Conservation (phyloP, 139 green algal genomes). For the Chara braunii region DNA sequence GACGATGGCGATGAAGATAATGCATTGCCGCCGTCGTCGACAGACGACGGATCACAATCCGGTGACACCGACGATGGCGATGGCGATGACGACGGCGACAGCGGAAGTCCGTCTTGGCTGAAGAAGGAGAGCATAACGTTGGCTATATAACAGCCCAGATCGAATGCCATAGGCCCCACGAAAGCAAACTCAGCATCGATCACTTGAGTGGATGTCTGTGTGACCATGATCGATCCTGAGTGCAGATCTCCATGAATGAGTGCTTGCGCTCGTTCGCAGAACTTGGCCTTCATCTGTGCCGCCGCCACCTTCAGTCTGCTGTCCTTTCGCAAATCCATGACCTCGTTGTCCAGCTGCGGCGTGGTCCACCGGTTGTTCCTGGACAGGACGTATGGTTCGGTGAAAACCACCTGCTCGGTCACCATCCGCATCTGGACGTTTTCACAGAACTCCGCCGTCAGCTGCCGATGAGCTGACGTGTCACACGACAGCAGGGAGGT, state of each 20-base stretch:
- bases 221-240: slow-evolving; percentile 89
- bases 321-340: slow-evolving; percentile 58
- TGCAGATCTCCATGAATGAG: slow-evolving; percentile 95
- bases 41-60: slow-evolving; percentile 51
- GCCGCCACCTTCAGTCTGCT: slow-evolving; percentile 57
- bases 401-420: slow-evolving; percentile 94
- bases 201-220: slow-evolving; percentile 34
- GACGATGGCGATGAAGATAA: too few species aligned
- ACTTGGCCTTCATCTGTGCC: slow-evolving; percentile 67
- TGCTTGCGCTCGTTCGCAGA: slow-evolving; percentile 65
- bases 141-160: slow-evolving; percentile 86
- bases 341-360: slow-evolving; percentile 74
- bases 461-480: slow-evolving; percentile 22
- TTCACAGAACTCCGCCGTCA: slow-evolving; percentile 12
- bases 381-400: slow-evolving; percentile 71
- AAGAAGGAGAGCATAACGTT: slow-evolving; percentile 90
- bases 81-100: background rate
- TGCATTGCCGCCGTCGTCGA: too few species aligned
- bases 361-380: slow-evolving; percentile 67
- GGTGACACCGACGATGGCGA: slow-evolving; percentile 44
- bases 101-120: slow-evolving; percentile 54
- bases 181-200: slow-evolving; percentile 97
- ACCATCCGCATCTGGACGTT: slow-evolving; percentile 86
- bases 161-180: slow-evolving; percentile 91
- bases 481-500: slow-evolving; percentile 67